Evolutionary conservation across 2,329 filamentous ascomycete species (phyloP).

Genomic region (Xylariaceae sp.): DNA sequence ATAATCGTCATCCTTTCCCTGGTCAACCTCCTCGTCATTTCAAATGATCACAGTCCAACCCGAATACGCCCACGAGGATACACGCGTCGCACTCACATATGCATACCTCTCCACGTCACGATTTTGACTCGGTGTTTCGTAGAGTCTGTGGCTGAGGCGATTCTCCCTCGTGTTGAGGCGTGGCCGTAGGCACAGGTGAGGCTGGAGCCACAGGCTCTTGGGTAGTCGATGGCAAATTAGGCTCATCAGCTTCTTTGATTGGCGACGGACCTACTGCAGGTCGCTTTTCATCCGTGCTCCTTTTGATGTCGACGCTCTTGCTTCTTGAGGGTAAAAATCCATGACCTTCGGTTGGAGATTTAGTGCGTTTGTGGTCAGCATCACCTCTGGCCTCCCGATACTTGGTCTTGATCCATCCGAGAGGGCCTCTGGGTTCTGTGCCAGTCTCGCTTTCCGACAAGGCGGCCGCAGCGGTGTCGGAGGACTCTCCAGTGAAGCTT

Average conservation of each 20-base stretch:
- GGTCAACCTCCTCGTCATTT: constrained; percentile 4
- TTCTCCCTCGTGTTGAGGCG: constrained; percentile 25
- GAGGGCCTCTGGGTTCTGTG: constrained; percentile 50
- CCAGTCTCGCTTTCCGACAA: constrained; percentile 37
- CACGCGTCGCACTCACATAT: neutral
- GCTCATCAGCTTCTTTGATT: constrained; percentile 8
- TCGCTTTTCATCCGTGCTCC: constrained; percentile 37
- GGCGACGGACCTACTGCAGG: constrained; percentile 7
- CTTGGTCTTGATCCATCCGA: constrained; percentile 60
- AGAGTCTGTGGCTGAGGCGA: constrained; percentile 22
- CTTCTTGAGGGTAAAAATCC: constrained; percentile 38
- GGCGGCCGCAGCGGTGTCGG: constrained; percentile 42
- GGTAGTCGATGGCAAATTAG: constrained; percentile 15
- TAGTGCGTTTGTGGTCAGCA: constrained; percentile 53
- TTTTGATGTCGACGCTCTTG: constrained; percentile 49
- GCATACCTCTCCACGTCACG: neutral
- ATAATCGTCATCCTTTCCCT: neutral
- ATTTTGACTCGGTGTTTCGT: neutral
- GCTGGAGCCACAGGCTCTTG: constrained; percentile 29
- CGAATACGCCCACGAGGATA: neutral
- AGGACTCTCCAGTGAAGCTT: constrained; percentile 51
- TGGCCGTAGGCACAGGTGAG: constrained; percentile 28
- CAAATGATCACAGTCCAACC: neutral
- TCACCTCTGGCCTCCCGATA: constrained; percentile 59
- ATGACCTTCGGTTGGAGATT: constrained; percentile 50